A percentile compares a stretch with the other conserved stretches of the same genome.
Evolutionary conservation across 1,284 basidiomycete species (phyloP).

Genomic region (Trametes polyzona): DNA sequence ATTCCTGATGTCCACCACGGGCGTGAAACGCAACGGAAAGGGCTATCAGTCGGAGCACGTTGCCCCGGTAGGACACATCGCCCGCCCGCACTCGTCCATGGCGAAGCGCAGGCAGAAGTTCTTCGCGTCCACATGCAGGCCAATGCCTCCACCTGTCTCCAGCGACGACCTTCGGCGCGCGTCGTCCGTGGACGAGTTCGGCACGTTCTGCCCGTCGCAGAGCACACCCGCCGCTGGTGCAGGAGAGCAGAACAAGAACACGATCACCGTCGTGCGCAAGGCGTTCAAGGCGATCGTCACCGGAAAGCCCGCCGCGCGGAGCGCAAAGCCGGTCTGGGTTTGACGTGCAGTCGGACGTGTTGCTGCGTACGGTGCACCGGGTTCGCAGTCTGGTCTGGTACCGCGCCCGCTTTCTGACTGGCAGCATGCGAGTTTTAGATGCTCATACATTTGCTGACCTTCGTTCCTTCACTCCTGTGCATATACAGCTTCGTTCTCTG

Average conservation of each 20-base stretch:
- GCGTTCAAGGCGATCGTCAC: slow-evolving; percentile 57
- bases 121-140: slow-evolving; percentile 54
- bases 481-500: too few species aligned
- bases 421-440: too few species aligned
- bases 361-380: neutral
- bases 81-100: slow-evolving; percentile 27
- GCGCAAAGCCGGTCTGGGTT: slow-evolving; percentile 24
- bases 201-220: slow-evolving; percentile 21
- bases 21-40: slow-evolving; percentile 72
- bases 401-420: neutral
- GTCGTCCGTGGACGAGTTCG: slow-evolving; percentile 39
- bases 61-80: slow-evolving; percentile 39
- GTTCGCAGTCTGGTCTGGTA: neutral
- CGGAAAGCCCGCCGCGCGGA: slow-evolving; percentile 24
- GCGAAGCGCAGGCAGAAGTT: slow-evolving; percentile 48
- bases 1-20: slow-evolving; percentile 76
- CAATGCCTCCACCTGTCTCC: slow-evolving; percentile 69
- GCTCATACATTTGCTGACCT: too few species aligned
- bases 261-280: slow-evolving; percentile 60
- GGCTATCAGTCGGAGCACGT: slow-evolving; percentile 73
- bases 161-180: slow-evolving; percentile 52
- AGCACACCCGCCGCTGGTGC: slow-evolving; percentile 15
- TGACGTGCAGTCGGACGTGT: slow-evolving; percentile 7
- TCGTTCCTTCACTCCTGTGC: too few species aligned
- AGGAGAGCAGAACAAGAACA: slow-evolving; percentile 51